phyloP scores from a whole-genome alignment of 2,329 filamentous ascomycete genomes.

The Aspergillus sp. region DNA sequence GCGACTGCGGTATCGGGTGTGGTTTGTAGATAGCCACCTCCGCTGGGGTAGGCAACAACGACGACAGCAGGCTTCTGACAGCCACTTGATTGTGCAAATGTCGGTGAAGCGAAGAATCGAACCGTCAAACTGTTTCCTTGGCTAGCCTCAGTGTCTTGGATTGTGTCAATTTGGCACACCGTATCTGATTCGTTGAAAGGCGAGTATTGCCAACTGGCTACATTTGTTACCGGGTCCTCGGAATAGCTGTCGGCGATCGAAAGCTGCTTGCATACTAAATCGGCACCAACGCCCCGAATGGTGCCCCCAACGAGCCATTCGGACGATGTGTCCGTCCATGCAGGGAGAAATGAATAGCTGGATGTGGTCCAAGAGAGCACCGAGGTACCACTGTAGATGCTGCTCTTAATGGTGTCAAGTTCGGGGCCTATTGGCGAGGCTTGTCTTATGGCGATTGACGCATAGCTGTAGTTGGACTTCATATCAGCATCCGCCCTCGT shows the following conservation, averaged over 20 bases:
- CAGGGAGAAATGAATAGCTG: slow-evolving; percentile 11
- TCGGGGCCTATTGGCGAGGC: slow-evolving; percentile 6
- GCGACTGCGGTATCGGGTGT: not conserved
- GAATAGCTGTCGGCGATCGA: slow-evolving; percentile 2
- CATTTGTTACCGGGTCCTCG: slow-evolving; percentile 1
- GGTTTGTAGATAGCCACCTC: not conserved
- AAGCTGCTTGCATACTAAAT: not conserved
- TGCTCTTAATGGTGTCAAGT: slow-evolving; percentile 13
- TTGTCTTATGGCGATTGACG: not conserved
- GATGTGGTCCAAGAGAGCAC: slow-evolving; percentile 18
- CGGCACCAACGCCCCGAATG: slow-evolving; percentile 11
- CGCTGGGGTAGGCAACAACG: slow-evolving; percentile 8
- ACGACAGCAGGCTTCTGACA: slow-evolving; percentile 1
- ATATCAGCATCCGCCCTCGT: not conserved
- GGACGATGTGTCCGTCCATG: slow-evolving; percentile 10
- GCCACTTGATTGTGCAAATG: not conserved
- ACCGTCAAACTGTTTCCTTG: not conserved
- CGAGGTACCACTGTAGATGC: slow-evolving; percentile 12
- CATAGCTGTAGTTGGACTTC: slow-evolving; percentile 6
- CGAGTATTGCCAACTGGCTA: slow-evolving; percentile 2
- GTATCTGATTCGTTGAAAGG: slow-evolving; percentile 2
- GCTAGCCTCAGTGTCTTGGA: not conserved
- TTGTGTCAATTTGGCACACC: not conserved
- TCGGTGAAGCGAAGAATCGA: slow-evolving; percentile 10
- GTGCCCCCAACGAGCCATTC: slow-evolving; percentile 12